Evolutionary conservation across 2,329 filamentous ascomycete genomes (phyloP), one percentile per base, ranked within the genome.

Genomic region (Endocalyx cinctus): DNA sequence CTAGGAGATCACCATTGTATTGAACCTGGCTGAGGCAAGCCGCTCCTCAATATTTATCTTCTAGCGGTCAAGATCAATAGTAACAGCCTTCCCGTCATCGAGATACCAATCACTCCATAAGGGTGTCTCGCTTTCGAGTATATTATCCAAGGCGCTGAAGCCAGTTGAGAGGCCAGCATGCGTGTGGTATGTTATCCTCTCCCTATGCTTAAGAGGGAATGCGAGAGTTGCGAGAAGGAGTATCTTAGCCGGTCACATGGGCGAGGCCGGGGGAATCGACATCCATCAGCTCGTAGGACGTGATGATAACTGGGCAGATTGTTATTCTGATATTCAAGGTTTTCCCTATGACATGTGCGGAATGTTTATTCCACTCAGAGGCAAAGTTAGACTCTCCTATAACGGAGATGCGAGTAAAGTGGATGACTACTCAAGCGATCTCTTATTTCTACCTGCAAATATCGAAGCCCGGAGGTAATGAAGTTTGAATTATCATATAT

Each of bases 111-210:
- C 42, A 69, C 57, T 34, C 87, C 88, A 0, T 84, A 85, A 46
- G 90, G 97, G 61, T 97, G 92, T 56, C 70, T 98, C 12, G 92
- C 97, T 0, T 97, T 98, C 51, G 92, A 98, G 63, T 92, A 98
- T 60, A 87, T 83, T 28, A 89, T 97, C 2, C 87, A 88, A 0
- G 92, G 92, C 4, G 87, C 96, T 3, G 92, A 98, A 63, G 79
- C 87, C 3, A 92, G 88, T 5, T 71, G 92, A 33, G 77, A 92
- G 45, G 92, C 92, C 0, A 90, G 90, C 0, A 97, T 97, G 90
- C 79, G 90, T 46, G 88, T 94, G 10, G 71, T 95, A 1, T 98
- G 92, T 92, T 83, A 79, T 48, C 92, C 92, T 16, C 88, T 97
- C 62, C 77, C 79, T 1, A 85, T 78, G 52, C 64, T 98, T 33